These are phyloP conservation scores for Daldinia grandis DNA, from an alignment of 495 filamentous ascomycete genomes.

Conservation along the genomic window DNA sequence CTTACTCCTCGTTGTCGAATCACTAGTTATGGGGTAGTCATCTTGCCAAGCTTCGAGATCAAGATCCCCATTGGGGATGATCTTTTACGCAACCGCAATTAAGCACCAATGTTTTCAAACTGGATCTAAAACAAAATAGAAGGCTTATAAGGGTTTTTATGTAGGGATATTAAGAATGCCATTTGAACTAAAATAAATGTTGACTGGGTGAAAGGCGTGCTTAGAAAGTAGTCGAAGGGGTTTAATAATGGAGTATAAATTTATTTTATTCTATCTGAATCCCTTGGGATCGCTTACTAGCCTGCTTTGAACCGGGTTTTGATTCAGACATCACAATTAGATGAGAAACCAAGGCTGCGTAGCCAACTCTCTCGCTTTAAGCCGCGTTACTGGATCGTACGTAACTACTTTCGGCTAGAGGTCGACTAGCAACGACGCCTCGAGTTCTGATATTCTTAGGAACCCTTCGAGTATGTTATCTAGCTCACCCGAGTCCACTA, in stretches of 20 bases:
- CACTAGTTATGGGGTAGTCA: slow-evolving; percentile 13
- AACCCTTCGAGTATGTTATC: background rate
- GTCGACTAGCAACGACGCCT: background rate
- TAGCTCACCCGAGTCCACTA: background rate
- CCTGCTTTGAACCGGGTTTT: background rate
- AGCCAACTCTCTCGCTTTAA: background rate
- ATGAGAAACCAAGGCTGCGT: background rate
- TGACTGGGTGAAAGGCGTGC: too few species aligned
- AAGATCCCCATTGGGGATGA: slow-evolving; percentile 30
- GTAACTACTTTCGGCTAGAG: background rate
- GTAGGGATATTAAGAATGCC: background rate
- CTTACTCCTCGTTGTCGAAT: background rate
- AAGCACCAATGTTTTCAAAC: slow-evolving; percentile 2
- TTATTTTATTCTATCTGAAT: background rate
- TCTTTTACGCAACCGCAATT: slow-evolving; percentile 28
- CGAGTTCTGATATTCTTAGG: background rate
- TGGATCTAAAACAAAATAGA: background rate
- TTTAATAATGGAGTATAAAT: background rate
- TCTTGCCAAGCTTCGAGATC: slow-evolving; percentile 34
- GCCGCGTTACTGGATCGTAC: background rate
- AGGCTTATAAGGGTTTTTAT: background rate
- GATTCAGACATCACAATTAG: background rate
- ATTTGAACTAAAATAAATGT: slow-evolving; percentile 32
- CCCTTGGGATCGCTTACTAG: background rate
- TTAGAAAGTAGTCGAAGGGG: background rate